Conservation (phyloP, 352 stramenopile genomes). For the Pilasporangium apinafurcum region DNA sequence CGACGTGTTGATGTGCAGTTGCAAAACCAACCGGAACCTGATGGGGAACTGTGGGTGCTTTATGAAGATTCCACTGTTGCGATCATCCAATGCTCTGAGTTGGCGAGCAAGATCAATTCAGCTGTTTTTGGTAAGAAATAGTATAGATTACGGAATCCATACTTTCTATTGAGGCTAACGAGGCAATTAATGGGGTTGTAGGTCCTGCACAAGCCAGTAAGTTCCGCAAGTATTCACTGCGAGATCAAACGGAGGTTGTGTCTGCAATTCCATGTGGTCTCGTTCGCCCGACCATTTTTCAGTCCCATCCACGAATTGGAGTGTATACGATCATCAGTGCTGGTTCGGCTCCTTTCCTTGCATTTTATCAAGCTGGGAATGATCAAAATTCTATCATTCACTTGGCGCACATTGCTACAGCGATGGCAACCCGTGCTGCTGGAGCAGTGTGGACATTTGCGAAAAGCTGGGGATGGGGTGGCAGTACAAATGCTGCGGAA, state of each 20-base stretch:
- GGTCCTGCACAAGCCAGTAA: constrained; percentile 63
- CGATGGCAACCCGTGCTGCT: constrained; percentile 65
- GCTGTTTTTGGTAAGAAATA: constrained; percentile 36
- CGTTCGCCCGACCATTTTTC: constrained; percentile 71
- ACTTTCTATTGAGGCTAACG: too few species aligned
- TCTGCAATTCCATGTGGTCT: constrained; percentile 53
- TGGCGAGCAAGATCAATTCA: constrained; percentile 40
- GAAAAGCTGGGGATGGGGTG: constrained; percentile 79
- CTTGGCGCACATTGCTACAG: constrained; percentile 77
- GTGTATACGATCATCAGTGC: constrained; percentile 69
- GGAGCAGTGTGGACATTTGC: constrained; percentile 81
- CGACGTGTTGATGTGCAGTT: constrained; percentile 22
- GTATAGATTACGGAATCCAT: too few species aligned
- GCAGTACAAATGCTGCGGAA: too few species aligned
- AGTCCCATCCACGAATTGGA: constrained; percentile 68
- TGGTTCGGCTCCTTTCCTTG: constrained; percentile 57
- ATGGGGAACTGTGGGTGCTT: constrained; percentile 71
- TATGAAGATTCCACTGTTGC: constrained; percentile 73
- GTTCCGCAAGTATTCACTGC: constrained; percentile 75
- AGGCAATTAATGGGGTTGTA: constrained; percentile 5
- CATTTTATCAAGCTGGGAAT: constrained; percentile 80
- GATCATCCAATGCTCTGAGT: constrained; percentile 66
- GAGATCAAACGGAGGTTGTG: constrained; percentile 64
- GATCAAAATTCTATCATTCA: constrained; percentile 86
- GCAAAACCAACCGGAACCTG: constrained; percentile 11